phyloP scores from a whole-genome alignment of 1,139 yeast genomes.

The Geotrichum carabidarum region DNA sequence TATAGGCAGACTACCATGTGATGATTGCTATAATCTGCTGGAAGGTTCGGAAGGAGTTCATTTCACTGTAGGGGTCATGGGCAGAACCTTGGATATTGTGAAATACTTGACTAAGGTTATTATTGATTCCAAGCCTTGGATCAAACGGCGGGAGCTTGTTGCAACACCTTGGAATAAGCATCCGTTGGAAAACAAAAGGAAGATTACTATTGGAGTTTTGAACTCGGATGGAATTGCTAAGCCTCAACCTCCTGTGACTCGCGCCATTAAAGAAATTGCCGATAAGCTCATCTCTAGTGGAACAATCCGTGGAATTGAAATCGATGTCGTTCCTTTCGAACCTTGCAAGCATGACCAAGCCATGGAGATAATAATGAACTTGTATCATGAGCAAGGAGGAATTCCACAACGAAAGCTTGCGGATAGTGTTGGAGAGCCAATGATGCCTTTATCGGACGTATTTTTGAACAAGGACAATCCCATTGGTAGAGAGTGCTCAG shows the following conservation, averaged over 20 bases:
- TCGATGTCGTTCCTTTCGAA: slow-evolving; percentile 44
- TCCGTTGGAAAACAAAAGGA: slow-evolving; percentile 31
- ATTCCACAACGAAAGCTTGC: slow-evolving; percentile 36
- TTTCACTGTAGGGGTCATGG: slow-evolving; percentile 46
- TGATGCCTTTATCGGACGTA: slow-evolving; percentile 29
- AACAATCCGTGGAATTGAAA: slow-evolving; percentile 25
- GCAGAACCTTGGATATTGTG: slow-evolving; percentile 50
- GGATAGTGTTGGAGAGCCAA: slow-evolving; percentile 47
- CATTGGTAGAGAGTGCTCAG: slow-evolving; percentile 24
- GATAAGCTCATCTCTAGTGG: slow-evolving; percentile 30
- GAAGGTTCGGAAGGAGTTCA: slow-evolving; percentile 42
- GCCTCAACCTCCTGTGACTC: slow-evolving; percentile 49
- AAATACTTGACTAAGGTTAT: slow-evolving; percentile 51
- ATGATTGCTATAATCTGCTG: slow-evolving; percentile 43
- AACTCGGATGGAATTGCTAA: slow-evolving; percentile 36
- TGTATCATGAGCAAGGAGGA: slow-evolving; percentile 50
- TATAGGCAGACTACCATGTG: slow-evolving; percentile 43
- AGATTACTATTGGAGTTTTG: slow-evolving; percentile 37
- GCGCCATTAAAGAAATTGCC: slow-evolving; percentile 40
- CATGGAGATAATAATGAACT: slow-evolving; percentile 38
- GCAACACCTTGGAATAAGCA: slow-evolving; percentile 48
- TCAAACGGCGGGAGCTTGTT: slow-evolving; percentile 45
- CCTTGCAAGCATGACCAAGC: slow-evolving; percentile 39
- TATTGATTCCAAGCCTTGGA: slow-evolving; percentile 54
- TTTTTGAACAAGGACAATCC: slow-evolving; percentile 20